A percentile compares a stretch with the other conserved stretches of the same genome.
phyloP scores from a whole-genome alignment of 192 early-diverging fungal species.

The Coemansia sp. region DNA sequence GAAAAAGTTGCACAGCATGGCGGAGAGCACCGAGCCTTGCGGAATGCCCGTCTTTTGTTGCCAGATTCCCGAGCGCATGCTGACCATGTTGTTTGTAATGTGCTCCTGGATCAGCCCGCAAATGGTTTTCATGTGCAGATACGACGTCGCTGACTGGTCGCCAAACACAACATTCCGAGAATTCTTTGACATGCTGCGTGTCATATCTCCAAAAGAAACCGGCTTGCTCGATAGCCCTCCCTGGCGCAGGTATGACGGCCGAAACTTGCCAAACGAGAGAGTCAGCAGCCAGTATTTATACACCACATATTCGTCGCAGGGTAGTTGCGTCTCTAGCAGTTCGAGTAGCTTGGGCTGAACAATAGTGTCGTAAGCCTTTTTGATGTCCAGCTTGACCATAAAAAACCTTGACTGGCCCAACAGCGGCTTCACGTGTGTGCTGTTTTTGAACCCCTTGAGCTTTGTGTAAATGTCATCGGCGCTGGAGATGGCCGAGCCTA shows the following conservation, averaged over 20 bases:
- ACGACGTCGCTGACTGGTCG: conserved; percentile 64
- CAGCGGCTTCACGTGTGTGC: neutral
- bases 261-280: conserved; percentile 24
- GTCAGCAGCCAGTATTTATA: conserved; percentile 57
- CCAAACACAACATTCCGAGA: conserved; percentile 61
- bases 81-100: conserved; percentile 62
- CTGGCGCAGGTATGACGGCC: conserved; percentile 16
- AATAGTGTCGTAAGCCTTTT: conserved; percentile 77
- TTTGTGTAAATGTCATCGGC: conserved; percentile 46
- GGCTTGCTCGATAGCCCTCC: conserved; percentile 37
- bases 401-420: conserved; percentile 39
- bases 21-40: conserved; percentile 85
- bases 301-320: conserved; percentile 64
- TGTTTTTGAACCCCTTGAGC: conserved; percentile 43
- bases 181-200: conserved; percentile 40
- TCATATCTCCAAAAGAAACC: conserved; percentile 47
- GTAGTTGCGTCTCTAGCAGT: conserved; percentile 9
- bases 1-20: conserved; percentile 82
- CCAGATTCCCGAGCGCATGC: conserved; percentile 59
- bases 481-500: conserved; percentile 42
- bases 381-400: conserved; percentile 83
- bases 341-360: conserved; percentile 60
- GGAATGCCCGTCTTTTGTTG: conserved; percentile 78
- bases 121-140: conserved; percentile 51
- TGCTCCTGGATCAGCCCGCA: conserved; percentile 58